A percentile compares a stretch with the other conserved stretches of the same genome.
phyloP scores from a whole-genome alignment of 2,329 filamentous ascomycete genomes.

The Elsinoe perseae region DNA sequence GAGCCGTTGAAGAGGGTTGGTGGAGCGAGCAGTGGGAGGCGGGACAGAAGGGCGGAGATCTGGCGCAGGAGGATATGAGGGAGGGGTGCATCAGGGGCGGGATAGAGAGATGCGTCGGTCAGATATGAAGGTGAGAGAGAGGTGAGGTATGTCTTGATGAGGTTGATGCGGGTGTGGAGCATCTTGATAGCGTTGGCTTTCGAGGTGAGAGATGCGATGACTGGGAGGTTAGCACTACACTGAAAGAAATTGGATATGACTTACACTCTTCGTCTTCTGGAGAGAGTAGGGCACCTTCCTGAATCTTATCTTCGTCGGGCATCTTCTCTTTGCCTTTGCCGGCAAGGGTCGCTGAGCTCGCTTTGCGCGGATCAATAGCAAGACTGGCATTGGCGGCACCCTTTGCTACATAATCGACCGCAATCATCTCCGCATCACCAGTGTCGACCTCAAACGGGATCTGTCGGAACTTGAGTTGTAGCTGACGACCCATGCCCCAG shows the following conservation, averaged over 20 bases:
- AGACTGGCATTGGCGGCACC: constrained; percentile 74
- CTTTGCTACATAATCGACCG: constrained; percentile 84
- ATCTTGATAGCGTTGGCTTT: constrained; percentile 93
- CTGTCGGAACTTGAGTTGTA: constrained; percentile 69
- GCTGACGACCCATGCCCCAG: constrained; percentile 36
- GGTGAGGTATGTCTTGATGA: constrained; percentile 62
- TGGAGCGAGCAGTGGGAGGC: constrained; percentile 76
- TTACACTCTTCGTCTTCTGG: constrained; percentile 58
- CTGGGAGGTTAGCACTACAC: constrained; percentile 29
- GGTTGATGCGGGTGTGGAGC: constrained; percentile 56
- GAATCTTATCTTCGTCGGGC: constrained; percentile 27
- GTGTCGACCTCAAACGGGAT: constrained; percentile 85
- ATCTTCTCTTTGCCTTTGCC: constrained; percentile 33
- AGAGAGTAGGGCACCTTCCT: constrained; percentile 37
- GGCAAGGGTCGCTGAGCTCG: constrained; percentile 15
- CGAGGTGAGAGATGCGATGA: constrained; percentile 64
- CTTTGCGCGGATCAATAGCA: constrained; percentile 29
- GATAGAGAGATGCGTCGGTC: constrained; percentile 37
- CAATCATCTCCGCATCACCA: constrained; percentile 95
- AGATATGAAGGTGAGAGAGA: constrained; percentile 60
- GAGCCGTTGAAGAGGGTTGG: constrained; percentile 57
- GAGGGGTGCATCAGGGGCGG: constrained; percentile 30
- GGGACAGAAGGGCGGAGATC: constrained; percentile 76
- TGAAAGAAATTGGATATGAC: constrained; percentile 20
- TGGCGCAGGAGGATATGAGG: constrained; percentile 73